Percentiles rank a stretch among this genome's conserved stretches.
Evolutionary conservation across 2,329 filamentous ascomycete genomes (phyloP).

Genomic region (Ophiostoma australiae): DNA sequence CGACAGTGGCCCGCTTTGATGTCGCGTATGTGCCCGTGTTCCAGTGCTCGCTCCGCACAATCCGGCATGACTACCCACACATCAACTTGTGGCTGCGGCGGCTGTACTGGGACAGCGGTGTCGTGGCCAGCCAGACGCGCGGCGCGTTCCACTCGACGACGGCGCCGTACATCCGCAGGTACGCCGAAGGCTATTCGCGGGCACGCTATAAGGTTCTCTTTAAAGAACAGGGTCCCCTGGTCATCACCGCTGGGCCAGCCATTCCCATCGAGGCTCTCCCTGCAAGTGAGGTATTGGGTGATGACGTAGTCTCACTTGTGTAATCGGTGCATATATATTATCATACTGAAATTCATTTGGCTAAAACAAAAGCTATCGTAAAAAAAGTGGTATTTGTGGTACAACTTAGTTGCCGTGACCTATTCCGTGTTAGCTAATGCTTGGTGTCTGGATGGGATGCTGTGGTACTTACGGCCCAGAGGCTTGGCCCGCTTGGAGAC

Average conservation of each 20-base stretch:
- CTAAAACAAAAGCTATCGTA: neutral
- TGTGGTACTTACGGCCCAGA: constrained; percentile 52
- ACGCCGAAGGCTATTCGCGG: neutral
- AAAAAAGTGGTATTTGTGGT: neutral
- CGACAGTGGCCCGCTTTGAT: constrained; percentile 60
- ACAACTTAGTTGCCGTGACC: neutral
- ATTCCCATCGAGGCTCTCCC: neutral
- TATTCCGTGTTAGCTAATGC: neutral
- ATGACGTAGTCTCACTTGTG: neutral
- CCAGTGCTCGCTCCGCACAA: constrained; percentile 59
- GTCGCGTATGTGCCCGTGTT: constrained; percentile 63
- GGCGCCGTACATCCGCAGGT: neutral
- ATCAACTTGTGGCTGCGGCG: constrained; percentile 66
- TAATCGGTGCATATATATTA: neutral
- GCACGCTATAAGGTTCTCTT: neutral
- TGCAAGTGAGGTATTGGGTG: neutral
- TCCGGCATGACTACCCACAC: constrained; percentile 61
- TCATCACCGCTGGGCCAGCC: neutral
- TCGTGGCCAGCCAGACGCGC: neutral
- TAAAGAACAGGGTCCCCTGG: neutral
- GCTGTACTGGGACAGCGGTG: constrained; percentile 45
- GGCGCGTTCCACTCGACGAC: neutral
- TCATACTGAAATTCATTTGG: neutral
- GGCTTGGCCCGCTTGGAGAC: constrained; percentile 64
- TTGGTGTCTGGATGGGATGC: neutral